Evolutionary conservation across 805 yeast species (phyloP), one percentile per base, ranked within the genome.

Genomic region (Hanseniaspora occidentalis): DNA sequence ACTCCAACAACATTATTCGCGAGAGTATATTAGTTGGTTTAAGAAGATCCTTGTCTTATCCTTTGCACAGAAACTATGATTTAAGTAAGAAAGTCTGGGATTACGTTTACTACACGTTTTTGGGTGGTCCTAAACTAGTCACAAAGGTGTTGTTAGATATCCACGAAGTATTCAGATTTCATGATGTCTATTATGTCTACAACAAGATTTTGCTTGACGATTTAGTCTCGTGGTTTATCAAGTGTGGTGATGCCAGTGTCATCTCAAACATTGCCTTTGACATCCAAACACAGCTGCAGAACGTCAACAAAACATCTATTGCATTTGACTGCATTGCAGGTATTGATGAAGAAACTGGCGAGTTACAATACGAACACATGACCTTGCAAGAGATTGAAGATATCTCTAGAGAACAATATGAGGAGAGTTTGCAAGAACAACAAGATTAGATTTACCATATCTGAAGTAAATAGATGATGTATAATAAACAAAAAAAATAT

Each of bases 121-220:
- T 79, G 39, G 73, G 72, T 21, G 96, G 96, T 1, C 79, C 77
- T 50, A 64, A 82, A 37, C 67, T 71, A 11, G 69, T 88, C 0
- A 61, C 86, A 26, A 71, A 73, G 47, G 63, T 71, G 1, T 53
- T 89, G 19, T 60, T 86, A 23, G 73, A 71, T 6, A 58, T 76
- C 13, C 71, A 82, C 47, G 89, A 82, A 53, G 60, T 82, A 9
- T 88, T 88, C 58, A 68, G 95, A 44, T 80, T 64, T 53, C 94
- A 85, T 53, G 94, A 85, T 51, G 70, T 80, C 17, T 85, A 85
- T 55, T 84, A 85, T 53, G 85, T 84, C 5, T 88, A 88, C 56
- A 82, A 82, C 53, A 76, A 75, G 52, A 69, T 86, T 0, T 69
- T 84, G 66, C 48, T 85, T 4, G 85, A 82, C 50, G 96, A 88